A percentile compares a stretch with the other conserved stretches of the same genome.
Evolutionary conservation across 176 grass and related monocot species (phyloP).

Genomic region (Oryza meyeriana): DNA sequence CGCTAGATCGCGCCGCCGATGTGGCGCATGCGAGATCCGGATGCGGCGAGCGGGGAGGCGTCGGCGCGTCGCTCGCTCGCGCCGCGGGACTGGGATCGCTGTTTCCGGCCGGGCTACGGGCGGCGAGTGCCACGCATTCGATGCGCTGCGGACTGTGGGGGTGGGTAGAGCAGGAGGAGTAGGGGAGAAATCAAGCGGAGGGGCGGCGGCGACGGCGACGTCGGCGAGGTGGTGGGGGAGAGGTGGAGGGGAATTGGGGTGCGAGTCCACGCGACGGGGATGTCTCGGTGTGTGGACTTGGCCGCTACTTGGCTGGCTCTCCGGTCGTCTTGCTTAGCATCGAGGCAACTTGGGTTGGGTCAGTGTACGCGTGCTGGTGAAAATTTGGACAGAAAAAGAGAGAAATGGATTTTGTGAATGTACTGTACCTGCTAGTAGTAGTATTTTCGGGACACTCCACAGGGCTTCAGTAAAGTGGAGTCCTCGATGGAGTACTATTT

Average conservation of each 20-base stretch:
- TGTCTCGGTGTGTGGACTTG: slow-evolving; percentile 30
- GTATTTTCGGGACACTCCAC: background rate
- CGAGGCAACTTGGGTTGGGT: slow-evolving; percentile 13
- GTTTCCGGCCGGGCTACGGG: background rate
- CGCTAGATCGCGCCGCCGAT: slow-evolving; percentile 32
- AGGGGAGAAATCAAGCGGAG: slow-evolving; percentile 5
- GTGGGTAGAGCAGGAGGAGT: background rate
- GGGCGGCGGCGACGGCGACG: slow-evolving; percentile 18
- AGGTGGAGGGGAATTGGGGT: background rate
- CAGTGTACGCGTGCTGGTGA: background rate
- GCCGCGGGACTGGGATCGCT: background rate
- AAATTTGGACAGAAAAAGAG: background rate
- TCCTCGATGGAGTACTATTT: too few species aligned
- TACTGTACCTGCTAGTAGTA: too few species aligned
- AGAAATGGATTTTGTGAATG: background rate
- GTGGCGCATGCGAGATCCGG: slow-evolving; percentile 53
- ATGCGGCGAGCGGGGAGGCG: background rate
- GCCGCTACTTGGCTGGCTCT: background rate
- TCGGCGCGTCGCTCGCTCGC: too few species aligned
- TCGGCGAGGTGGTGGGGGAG: slow-evolving; percentile 21
- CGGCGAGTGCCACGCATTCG: slow-evolving; percentile 31
- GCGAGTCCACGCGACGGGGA: slow-evolving; percentile 40
- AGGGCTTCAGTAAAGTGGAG: too few species aligned
- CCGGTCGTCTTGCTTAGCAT: slow-evolving; percentile 24
- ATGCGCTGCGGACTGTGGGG: background rate